Evolutionary conservation across 306 rosid genomes (phyloP).

Genomic region (Glycyrrhiza uralensis): DNA sequence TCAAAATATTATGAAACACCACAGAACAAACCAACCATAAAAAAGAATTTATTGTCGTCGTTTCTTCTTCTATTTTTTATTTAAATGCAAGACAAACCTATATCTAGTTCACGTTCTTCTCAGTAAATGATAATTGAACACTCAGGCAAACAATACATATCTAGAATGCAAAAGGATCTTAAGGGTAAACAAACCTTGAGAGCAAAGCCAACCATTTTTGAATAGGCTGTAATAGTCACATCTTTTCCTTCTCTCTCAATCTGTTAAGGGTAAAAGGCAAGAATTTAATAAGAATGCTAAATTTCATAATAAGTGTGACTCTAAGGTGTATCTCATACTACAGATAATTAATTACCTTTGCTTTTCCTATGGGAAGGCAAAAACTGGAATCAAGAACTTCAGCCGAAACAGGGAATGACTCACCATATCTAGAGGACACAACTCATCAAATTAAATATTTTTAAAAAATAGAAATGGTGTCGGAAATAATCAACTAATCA

Average conservation of each 20-base stretch:
- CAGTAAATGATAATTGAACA: slow-evolving; percentile 6
- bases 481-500: slow-evolving; percentile 6
- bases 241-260: slow-evolving; percentile 98
- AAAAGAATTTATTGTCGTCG: not conserved
- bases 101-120: slow-evolving; percentile 2
- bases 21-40: not conserved
- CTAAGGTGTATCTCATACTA: slow-evolving; percentile 6
- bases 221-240: slow-evolving; percentile 91
- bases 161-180: slow-evolving; percentile 13
- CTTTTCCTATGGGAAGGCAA: slow-evolving; percentile 94
- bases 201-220: slow-evolving; percentile 94
- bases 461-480: not conserved
- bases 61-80: not conserved
- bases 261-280: slow-evolving; percentile 39
- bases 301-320: slow-evolving; percentile 3
- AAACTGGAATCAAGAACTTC: slow-evolving; percentile 98
- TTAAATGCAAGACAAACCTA: slow-evolving; percentile 11
- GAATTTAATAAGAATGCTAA: not conserved
- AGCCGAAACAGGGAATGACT: slow-evolving; percentile 91
- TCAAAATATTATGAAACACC: not conserved
- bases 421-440: slow-evolving; percentile 74
- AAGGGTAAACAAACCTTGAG: slow-evolving; percentile 70
- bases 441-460: slow-evolving; percentile 27
- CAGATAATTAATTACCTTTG: slow-evolving; percentile 63
- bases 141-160: slow-evolving; percentile 7